A percentile compares a stretch with the other conserved stretches of the same genome.
These are phyloP conservation scores for Tolypocladium endophyticum DNA, from an alignment of 2,329 filamentous ascomycete genomes.

Conservation along the genomic window DNA sequence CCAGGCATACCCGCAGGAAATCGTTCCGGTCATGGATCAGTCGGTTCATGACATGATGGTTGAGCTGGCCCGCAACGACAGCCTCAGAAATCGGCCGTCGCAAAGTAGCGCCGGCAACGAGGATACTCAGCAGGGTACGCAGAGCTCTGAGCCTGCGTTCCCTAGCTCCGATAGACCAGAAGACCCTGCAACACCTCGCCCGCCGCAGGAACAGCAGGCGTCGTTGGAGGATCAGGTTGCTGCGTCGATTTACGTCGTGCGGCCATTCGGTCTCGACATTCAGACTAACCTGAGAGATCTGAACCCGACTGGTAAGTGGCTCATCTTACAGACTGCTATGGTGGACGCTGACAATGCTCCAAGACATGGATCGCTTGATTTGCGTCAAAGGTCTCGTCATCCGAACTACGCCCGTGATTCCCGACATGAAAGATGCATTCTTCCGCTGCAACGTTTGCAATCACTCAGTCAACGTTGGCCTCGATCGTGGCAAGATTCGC, in stretches of 20 bases:
- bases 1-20: slow-evolving; percentile 89
- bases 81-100: slow-evolving; percentile 55
- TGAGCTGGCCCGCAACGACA: slow-evolving; percentile 74
- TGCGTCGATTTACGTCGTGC: slow-evolving; percentile 69
- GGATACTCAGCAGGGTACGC: slow-evolving; percentile 32
- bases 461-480: slow-evolving; percentile 79
- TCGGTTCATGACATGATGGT: slow-evolving; percentile 88
- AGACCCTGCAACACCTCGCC: slow-evolving; percentile 23
- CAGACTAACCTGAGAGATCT: slow-evolving; percentile 87
- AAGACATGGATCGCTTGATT: slow-evolving; percentile 91
- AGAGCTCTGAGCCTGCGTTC: slow-evolving; percentile 65
- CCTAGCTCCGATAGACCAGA: slow-evolving; percentile 69
- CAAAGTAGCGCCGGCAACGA: slow-evolving; percentile 42
- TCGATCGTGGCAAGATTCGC: slow-evolving; percentile 91
- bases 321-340: not conserved
- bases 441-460: slow-evolving; percentile 93
- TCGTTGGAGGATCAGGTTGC: slow-evolving; percentile 74
- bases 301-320: slow-evolving; percentile 62
- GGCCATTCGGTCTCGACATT: slow-evolving; percentile 80
- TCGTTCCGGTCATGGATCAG: slow-evolving; percentile 94
- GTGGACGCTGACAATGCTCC: not conserved
- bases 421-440: slow-evolving; percentile 98
- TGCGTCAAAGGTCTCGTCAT: slow-evolving; percentile 95
- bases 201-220: slow-evolving; percentile 35
- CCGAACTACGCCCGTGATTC: slow-evolving; percentile 88